Base-by-base conservation (phyloP, 169 alveolate genomes). In the Plasmodium reichenowi region DNA sequence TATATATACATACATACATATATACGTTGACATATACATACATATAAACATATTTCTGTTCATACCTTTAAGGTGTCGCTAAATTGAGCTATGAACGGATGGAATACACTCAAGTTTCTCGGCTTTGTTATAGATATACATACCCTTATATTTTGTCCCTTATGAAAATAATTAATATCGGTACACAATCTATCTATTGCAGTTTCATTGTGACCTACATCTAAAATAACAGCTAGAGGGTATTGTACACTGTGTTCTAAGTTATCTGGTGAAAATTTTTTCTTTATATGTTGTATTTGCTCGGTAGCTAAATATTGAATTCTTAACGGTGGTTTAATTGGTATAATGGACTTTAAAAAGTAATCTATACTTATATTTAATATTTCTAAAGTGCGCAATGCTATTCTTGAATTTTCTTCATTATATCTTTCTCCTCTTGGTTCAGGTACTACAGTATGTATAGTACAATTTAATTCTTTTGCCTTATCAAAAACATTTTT, bases 181-280 rank as follows among this genome's bases (percentile, higher is more conserved):
- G 72, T 70, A n/a, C 94, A 88, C 10, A 96, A 93, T 67, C 97
- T 74, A 68, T 94, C 96, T 29, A 97, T 56, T 6, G 98, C 98
- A 2, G 94, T 85, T 60, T 94, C 96, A 73, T 97, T 97, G 74
- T 97, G 99, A 6, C 96, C 97, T 7, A 96, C 97, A 68, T 97
- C 99, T 24, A 97, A 48, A 52, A 96, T 76, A 48, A 95, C 96
- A 1, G 88, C 93, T 32, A 10, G 32, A 3, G 95, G 96, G 17
- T 64, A 17, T 9, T 10, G 24, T 9, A 10, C 8, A 54, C 3
- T 68, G 70, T 52, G 48, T n/a, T 56, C 59, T 62, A 9, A 9
- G 7, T 38, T 62, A 52, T 43, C 56, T 12, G 74, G 15, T 6
- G 29, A 63, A 9, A 47, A 22, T 12, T 87, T 68, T 15, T 64